These are phyloP conservation scores for Amylostereum areolatum DNA, from an alignment of 1,284 basidiomycete species.

Conservation along the genomic window DNA sequence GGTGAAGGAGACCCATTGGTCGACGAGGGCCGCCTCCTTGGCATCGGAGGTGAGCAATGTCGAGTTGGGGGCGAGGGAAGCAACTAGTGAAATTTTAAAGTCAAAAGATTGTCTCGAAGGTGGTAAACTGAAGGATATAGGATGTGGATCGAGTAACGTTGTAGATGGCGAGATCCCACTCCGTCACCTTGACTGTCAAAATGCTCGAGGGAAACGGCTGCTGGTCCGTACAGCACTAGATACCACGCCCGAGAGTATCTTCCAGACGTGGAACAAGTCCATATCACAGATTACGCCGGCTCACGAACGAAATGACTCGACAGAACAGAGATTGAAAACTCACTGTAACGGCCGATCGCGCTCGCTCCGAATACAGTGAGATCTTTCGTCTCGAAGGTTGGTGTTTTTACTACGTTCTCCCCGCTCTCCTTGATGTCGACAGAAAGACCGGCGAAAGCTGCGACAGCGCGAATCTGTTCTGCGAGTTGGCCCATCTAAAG, in stretches of 20 bases:
- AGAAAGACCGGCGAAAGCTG: constrained; percentile 66
- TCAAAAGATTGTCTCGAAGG: constrained; percentile 3
- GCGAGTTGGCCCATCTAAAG: neutral
- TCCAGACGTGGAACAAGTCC: too few relatives aligned
- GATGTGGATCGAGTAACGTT: neutral
- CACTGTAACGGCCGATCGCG: constrained; percentile 87
- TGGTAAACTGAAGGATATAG: constrained; percentile 2
- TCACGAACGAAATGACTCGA: constrained; percentile 19
- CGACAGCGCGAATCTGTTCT: constrained; percentile 63
- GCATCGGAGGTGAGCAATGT: constrained; percentile 52
- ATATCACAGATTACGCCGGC: too few relatives aligned
- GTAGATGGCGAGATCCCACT: too few relatives aligned
- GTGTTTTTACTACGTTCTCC: constrained; percentile 73
- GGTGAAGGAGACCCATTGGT: constrained; percentile 63
- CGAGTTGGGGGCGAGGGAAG: constrained; percentile 61
- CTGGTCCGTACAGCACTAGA: too few relatives aligned
- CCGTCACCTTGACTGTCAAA: too few relatives aligned
- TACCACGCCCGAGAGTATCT: too few relatives aligned
- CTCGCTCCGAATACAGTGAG: constrained; percentile 75
- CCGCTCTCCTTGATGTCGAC: constrained; percentile 55
- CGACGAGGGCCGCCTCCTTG: constrained; percentile 56
- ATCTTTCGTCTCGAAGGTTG: constrained; percentile 73
- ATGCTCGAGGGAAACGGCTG: too few relatives aligned
- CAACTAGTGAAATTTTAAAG: constrained; percentile 48
- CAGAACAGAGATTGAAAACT: constrained; percentile 57